Conservation (phyloP, 805 yeast species). For the Sungouiozyma intestinalis region DNA sequence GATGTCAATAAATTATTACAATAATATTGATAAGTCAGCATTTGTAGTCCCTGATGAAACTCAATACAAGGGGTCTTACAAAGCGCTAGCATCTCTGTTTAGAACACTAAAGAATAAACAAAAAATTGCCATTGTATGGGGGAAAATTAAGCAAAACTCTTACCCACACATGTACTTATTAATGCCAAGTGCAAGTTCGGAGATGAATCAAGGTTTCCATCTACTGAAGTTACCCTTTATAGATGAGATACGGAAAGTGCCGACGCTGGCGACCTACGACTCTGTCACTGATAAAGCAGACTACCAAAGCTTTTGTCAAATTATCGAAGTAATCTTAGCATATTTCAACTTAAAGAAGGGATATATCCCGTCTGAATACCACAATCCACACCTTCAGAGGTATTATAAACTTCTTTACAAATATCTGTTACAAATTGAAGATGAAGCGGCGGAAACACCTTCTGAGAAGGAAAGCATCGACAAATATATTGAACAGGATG, state of each 20-base stretch:
- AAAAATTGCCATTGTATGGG: conserved; percentile 64
- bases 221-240: conserved; percentile 59
- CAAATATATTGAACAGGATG: conserved; percentile 22
- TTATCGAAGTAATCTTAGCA: conserved; percentile 26
- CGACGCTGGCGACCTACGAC: conserved; percentile 25
- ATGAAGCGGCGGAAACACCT: conserved; percentile 7
- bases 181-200: conserved; percentile 37
- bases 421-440: conserved; percentile 45
- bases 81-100: conserved; percentile 59
- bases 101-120: conserved; percentile 42
- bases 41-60: conserved; percentile 63
- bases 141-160: conserved; percentile 43
- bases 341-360: conserved; percentile 36
- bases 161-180: conserved; percentile 50
- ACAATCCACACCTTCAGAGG: conserved; percentile 60
- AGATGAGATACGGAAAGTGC: conserved; percentile 64
- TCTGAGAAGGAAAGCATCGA: conserved; percentile 3
- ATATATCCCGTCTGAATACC: conserved; percentile 46
- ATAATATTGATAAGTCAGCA: conserved; percentile 43
- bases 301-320: conserved; percentile 16
- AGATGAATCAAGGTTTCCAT: conserved; percentile 56
- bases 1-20: conserved; percentile 37
- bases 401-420: conserved; percentile 57
- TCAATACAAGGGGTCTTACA: conserved; percentile 48
- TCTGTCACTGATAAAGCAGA: conserved; percentile 3